Evolutionary conservation across 1,284 basidiomycete species (phyloP), one percentile per base, ranked within the genome.

Genomic region (Pyrrhoderma noxium): DNA sequence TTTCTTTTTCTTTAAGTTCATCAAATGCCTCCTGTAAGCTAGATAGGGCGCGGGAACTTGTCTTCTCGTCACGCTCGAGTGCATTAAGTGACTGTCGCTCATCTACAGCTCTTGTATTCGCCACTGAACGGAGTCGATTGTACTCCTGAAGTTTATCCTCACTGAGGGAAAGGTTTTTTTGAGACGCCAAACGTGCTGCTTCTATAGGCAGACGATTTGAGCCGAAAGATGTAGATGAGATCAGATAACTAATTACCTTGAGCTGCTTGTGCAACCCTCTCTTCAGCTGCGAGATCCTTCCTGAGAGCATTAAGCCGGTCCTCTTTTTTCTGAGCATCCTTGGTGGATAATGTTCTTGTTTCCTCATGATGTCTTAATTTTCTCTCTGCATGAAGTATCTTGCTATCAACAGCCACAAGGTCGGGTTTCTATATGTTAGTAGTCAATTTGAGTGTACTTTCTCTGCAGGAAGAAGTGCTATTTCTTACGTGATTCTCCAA

Each of bases 141-240:
- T 99, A 99, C 62, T 96, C 88, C 44, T 86, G 83, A 8, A 98
- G 70, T 60, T 86, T 90, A 51, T 88, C 85, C 61, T 90, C 85
- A 53, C 80, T 89, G 3, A 99, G 71, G 0, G 86, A 83, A 40
- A 90, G 70, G 43, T 90, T 93, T 43, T 81, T 71, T 58, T 85
- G 78, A 13, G 87, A 84, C 2, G 82, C 78, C 58, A 75, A 80
- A 51, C 87, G 73, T 61, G 91, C 88, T 37, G 82, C 82, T 69
- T 92, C 89, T 85, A 62, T 57, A 19, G 35, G 25, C 22, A 9
- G 22, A 60, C 45, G 13, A 50, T 37, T n/a, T 53, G 11, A 31
- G 27, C 27, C 27, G 5, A 5, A 11, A 31, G 11, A 31, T 11
- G 5, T 11, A 31, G 27, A 11, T 5, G 27, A 5, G 5, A 31